Conservation (phyloP, 2,329 filamentous ascomycete genomes). For the Stemphylium lycopersici region DNA sequence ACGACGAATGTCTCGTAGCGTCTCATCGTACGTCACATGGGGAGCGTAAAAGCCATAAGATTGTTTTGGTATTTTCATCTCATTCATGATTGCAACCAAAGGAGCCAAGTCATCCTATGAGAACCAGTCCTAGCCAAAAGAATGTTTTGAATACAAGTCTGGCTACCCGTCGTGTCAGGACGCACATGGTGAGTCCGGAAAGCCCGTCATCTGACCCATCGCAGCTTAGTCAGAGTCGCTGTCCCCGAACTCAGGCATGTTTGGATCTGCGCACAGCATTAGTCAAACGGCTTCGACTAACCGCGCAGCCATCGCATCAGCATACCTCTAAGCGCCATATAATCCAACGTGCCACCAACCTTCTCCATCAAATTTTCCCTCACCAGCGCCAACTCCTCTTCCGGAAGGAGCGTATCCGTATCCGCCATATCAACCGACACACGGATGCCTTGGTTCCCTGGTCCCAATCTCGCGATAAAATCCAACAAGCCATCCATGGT, state of each 20-base stretch:
- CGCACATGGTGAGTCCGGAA: neutral
- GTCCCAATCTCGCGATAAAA: constrained; percentile 51
- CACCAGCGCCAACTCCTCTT: constrained; percentile 49
- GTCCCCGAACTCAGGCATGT: constrained; percentile 51
- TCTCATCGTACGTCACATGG: no score
- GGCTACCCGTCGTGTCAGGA: neutral
- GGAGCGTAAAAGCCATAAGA: no score
- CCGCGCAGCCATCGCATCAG: neutral
- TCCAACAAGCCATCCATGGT: constrained; percentile 57
- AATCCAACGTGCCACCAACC: constrained; percentile 53
- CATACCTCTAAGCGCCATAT: constrained; percentile 53
- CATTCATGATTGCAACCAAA: no score
- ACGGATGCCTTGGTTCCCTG: constrained; percentile 51
- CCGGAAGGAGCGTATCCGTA: constrained; percentile 49
- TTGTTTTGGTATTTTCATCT: no score
- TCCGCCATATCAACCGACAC: constrained; percentile 55
- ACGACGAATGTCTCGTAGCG: no score
- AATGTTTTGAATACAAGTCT: neutral
- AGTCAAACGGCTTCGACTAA: neutral
- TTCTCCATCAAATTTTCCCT: constrained; percentile 48
- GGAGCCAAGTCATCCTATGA: no score
- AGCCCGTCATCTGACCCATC: neutral
- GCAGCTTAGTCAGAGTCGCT: constrained; percentile 51
- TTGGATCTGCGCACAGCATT: constrained; percentile 47
- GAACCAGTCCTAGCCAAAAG: no score